These are phyloP conservation scores for Mortierella sp. DNA, from an alignment of 371 early-diverging fungal species.

Conservation along the genomic window DNA sequence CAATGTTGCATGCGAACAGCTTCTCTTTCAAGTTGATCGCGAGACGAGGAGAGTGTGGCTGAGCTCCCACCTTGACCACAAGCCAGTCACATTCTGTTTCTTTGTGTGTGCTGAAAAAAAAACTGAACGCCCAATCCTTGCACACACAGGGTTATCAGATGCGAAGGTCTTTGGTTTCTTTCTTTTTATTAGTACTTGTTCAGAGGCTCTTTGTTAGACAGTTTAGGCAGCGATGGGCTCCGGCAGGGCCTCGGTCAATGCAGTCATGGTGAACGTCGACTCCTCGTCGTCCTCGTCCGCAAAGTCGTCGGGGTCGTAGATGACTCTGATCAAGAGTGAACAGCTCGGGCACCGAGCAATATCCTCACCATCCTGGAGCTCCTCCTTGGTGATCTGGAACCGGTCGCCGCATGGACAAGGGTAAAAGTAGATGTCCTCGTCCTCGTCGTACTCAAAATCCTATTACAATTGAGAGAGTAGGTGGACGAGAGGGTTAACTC, in stretches of 20 bases:
- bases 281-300: slow-evolving; percentile 54
- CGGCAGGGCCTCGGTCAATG: slow-evolving; percentile 38
- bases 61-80: neutral
- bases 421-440: slow-evolving; percentile 88
- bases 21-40: neutral
- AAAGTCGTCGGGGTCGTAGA: slow-evolving; percentile 78
- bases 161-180: slow-evolving; percentile 6
- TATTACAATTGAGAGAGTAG: slow-evolving; percentile 59
- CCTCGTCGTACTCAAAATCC: slow-evolving; percentile 97
- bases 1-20: neutral
- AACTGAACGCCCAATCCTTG: neutral
- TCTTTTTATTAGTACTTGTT: slow-evolving; percentile 11
- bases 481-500: neutral
- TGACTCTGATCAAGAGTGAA: slow-evolving; percentile 91
- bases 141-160: neutral
- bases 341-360: slow-evolving; percentile 97
- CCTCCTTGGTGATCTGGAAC: slow-evolving; percentile 93
- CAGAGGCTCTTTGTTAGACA: neutral
- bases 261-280: slow-evolving; percentile 41
- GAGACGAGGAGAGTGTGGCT: neutral
- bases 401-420: slow-evolving; percentile 99
- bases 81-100: neutral
- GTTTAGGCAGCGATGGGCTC: slow-evolving; percentile 47
- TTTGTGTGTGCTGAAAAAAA: neutral
- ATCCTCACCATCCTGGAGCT: slow-evolving; percentile 93